phyloP scores from a whole-genome alignment of 257 asterid species.

The Penstemon newberryi region DNA sequence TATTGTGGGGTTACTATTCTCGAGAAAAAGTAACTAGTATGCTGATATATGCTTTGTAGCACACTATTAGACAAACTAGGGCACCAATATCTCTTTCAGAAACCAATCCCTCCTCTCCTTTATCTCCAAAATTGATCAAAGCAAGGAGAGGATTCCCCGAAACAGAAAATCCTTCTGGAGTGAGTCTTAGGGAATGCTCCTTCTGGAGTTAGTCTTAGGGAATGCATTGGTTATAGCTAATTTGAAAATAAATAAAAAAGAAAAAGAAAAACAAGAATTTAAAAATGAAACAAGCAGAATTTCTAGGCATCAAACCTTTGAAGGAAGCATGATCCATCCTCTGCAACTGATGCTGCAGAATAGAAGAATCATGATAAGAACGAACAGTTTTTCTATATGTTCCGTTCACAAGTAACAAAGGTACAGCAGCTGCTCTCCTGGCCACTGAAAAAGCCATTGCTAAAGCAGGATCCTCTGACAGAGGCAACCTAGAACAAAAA shows the following conservation, averaged over 20 bases:
- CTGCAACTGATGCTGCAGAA: constrained; percentile 95
- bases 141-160: constrained; percentile 16
- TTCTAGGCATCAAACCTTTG: constrained; percentile 57
- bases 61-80: constrained; percentile 11
- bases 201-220: background rate
- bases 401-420: constrained; percentile 90
- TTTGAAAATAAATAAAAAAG: background rate
- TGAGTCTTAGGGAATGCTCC: background rate
- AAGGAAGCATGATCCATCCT: constrained; percentile 82
- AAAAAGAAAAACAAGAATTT: background rate
- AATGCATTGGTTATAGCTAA: constrained; percentile 6
- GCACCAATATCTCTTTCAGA: constrained; percentile 4
- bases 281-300: constrained; percentile 12
- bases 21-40: constrained; percentile 11
- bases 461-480: constrained; percentile 92
- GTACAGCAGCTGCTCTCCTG: constrained; percentile 95
- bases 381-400: constrained; percentile 91
- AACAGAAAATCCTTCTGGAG: background rate
- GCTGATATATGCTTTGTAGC: constrained; percentile 16
- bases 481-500: constrained; percentile 63
- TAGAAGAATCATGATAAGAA: constrained; percentile 88
- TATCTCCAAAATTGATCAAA: constrained; percentile 13
- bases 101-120: background rate
- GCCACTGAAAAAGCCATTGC: constrained; percentile 98
- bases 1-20: constrained; percentile 12